These are phyloP conservation scores for Leptomonas pyrrhocoris DNA, from an alignment of 208 protist genomes.

Conservation along the genomic window DNA sequence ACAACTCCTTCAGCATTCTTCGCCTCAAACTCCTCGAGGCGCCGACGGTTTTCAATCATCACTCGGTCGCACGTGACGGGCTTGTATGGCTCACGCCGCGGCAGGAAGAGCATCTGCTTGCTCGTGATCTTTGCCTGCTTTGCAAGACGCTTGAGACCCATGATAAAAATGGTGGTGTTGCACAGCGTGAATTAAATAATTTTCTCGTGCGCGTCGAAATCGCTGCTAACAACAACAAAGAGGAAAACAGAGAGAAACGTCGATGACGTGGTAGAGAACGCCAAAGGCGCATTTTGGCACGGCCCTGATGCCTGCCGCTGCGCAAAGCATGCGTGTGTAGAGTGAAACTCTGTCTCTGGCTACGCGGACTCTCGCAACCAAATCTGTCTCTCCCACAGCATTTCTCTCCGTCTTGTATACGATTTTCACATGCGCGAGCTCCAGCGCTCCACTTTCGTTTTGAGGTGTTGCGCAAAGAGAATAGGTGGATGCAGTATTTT, in stretches of 20 bases:
- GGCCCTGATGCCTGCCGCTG: not conserved
- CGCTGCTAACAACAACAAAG: conserved; percentile 4
- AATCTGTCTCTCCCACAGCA: too few relatives aligned
- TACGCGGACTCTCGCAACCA: too few relatives aligned
- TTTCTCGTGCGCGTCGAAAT: not conserved
- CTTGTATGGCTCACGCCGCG: conserved; percentile 66
- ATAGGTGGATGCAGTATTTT: too few relatives aligned
- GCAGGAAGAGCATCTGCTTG: conserved; percentile 39
- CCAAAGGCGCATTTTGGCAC: too few relatives aligned
- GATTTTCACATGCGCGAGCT: too few relatives aligned
- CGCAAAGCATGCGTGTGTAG: too few relatives aligned
- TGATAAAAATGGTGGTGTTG: conserved; percentile 1
- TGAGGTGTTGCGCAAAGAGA: too few relatives aligned
- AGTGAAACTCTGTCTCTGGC: too few relatives aligned
- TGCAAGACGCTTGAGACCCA: conserved; percentile 40
- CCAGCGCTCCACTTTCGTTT: too few relatives aligned
- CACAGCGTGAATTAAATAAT: conserved; percentile 1
- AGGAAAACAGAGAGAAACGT: not conserved
- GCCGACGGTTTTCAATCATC: conserved; percentile 56
- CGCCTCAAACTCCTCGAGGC: conserved; percentile 66
- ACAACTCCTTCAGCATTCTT: conserved; percentile 72
- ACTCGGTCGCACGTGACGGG: conserved; percentile 62
- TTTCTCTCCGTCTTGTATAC: too few relatives aligned
- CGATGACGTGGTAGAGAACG: too few relatives aligned
- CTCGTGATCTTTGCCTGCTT: conserved; percentile 58